Evolutionary conservation across 495 filamentous ascomycete genomes (phyloP).

Genomic region (Penicillium samsonianum): DNA sequence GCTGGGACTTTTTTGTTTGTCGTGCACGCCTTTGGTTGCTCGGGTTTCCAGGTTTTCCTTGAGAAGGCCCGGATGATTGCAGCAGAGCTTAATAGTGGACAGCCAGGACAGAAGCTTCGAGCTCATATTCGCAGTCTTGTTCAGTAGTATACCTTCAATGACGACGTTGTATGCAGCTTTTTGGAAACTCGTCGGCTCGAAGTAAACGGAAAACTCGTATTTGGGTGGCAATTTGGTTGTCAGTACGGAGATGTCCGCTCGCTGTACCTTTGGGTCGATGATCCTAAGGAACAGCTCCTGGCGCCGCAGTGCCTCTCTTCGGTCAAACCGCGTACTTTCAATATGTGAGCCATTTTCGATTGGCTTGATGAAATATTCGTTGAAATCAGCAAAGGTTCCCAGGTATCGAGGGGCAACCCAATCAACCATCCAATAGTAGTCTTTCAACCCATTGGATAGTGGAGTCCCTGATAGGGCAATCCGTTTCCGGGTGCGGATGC

Average conservation of each 20-base stretch:
- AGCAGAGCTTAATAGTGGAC: conserved; percentile 60
- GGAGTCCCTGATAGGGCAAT: conserved; percentile 90
- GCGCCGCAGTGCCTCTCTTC: conserved; percentile 60
- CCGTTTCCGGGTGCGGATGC: conserved; percentile 67
- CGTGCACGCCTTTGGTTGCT: background rate
- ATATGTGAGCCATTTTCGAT: conserved; percentile 69
- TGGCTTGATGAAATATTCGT: conserved; percentile 64
- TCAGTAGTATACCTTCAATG: conserved; percentile 40
- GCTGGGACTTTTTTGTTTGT: conserved; percentile 16
- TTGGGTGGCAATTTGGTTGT: conserved; percentile 66
- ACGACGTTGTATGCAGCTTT: conserved; percentile 61
- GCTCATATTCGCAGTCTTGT: conserved; percentile 11
- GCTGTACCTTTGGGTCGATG: conserved; percentile 76
- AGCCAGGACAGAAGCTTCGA: conserved; percentile 53
- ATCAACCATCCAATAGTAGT: conserved; percentile 84
- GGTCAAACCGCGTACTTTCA: conserved; percentile 58
- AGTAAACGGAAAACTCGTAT: conserved; percentile 75
- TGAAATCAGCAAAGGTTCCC: conserved; percentile 65
- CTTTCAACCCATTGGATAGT: conserved; percentile 75
- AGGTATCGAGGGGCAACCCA: conserved; percentile 85
- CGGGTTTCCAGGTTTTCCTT: conserved; percentile 48
- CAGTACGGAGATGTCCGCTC: conserved; percentile 69
- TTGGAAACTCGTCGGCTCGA: conserved; percentile 71
- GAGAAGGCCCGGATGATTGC: conserved; percentile 74
- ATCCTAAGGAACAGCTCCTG: conserved; percentile 69